Percentiles rank a stretch among this genome's conserved stretches.
Evolutionary conservation across 1,284 basidiomycete species (phyloP).

Genomic region (Papiliotrema nemorosa): DNA sequence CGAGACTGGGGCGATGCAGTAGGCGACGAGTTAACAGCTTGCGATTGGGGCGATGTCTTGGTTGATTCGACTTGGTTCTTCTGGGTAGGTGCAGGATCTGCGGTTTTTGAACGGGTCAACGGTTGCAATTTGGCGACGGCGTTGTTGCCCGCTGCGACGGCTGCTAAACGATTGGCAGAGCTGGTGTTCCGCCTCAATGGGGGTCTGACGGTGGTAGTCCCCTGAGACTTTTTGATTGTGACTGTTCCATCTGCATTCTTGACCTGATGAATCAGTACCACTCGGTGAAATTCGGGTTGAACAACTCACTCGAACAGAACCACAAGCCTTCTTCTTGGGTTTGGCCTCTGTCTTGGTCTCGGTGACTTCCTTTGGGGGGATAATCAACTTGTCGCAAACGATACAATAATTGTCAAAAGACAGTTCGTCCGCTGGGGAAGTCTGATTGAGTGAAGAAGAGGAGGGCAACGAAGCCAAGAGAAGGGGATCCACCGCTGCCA

Average conservation of each 20-base stretch:
- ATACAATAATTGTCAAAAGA: slow-evolving; percentile 42
- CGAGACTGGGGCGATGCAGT: slow-evolving; percentile 1
- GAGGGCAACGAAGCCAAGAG: not conserved
- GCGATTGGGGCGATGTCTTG: slow-evolving; percentile 8
- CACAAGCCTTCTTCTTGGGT: slow-evolving; percentile 31
- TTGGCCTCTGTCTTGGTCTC: slow-evolving; percentile 11
- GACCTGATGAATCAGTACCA: slow-evolving; percentile 19
- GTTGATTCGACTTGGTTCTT: not conserved
- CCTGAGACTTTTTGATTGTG: slow-evolving; percentile 41
- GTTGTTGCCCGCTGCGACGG: slow-evolving; percentile 20
- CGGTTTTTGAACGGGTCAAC: slow-evolving; percentile 29
- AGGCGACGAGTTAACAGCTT: slow-evolving; percentile 2
- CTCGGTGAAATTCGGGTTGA: not conserved
- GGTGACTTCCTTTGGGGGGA: slow-evolving; percentile 17
- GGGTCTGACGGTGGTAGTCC: slow-evolving; percentile 37
- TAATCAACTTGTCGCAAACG: slow-evolving; percentile 41
- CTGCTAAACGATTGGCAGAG: slow-evolving; percentile 25
- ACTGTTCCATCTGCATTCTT: slow-evolving; percentile 44
- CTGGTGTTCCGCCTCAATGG: slow-evolving; percentile 27
- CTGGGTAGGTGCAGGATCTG: slow-evolving; percentile 12
- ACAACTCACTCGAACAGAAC: slow-evolving; percentile 40
- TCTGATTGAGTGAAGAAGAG: not conserved
- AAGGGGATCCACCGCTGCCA: not conserved
- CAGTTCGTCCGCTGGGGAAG: slow-evolving; percentile 7
- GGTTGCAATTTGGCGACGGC: slow-evolving; percentile 21